A percentile compares a stretch with the other conserved stretches of the same genome.
These are phyloP conservation scores for Debaryomyces udenii DNA, from an alignment of 1,139 yeast genomes.

Conservation along the genomic window DNA sequence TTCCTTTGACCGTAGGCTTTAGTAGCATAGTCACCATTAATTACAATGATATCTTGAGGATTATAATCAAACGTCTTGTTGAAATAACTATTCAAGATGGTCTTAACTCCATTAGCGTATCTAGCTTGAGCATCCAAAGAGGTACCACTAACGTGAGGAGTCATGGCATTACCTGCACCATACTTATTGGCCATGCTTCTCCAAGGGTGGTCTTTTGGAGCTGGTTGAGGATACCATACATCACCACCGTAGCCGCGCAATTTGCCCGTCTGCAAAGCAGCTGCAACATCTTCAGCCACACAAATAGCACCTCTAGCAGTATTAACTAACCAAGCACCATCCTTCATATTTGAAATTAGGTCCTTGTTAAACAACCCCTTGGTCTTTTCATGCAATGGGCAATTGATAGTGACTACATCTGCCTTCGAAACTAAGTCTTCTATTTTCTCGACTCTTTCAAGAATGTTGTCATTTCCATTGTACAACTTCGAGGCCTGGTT, in stretches of 20 bases:
- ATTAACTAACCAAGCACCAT: slow-evolving; percentile 77
- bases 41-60: slow-evolving; percentile 73
- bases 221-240: slow-evolving; percentile 83
- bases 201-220: slow-evolving; percentile 80
- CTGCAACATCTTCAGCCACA: slow-evolving; percentile 74
- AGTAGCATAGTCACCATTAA: slow-evolving; percentile 73
- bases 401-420: slow-evolving; percentile 77
- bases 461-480: slow-evolving; percentile 42
- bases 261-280: slow-evolving; percentile 68
- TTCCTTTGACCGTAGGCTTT: slow-evolving; percentile 66
- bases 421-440: slow-evolving; percentile 71
- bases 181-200: slow-evolving; percentile 63
- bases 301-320: slow-evolving; percentile 87
- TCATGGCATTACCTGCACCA: slow-evolving; percentile 84
- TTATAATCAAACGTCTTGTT: slow-evolving; percentile 65
- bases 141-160: slow-evolving; percentile 82
- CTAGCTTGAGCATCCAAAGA: slow-evolving; percentile 79
- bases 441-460: slow-evolving; percentile 62
- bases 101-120: slow-evolving; percentile 70
- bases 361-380: slow-evolving; percentile 69
- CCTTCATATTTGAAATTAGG: slow-evolving; percentile 70
- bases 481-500: slow-evolving; percentile 42
- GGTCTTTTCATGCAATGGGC: slow-evolving; percentile 75
- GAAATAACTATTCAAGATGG: slow-evolving; percentile 65
- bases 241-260: slow-evolving; percentile 83